These are phyloP conservation scores for Trichoderma brevicompactum DNA, from an alignment of 2,329 filamentous ascomycete genomes.

Conservation along the genomic window DNA sequence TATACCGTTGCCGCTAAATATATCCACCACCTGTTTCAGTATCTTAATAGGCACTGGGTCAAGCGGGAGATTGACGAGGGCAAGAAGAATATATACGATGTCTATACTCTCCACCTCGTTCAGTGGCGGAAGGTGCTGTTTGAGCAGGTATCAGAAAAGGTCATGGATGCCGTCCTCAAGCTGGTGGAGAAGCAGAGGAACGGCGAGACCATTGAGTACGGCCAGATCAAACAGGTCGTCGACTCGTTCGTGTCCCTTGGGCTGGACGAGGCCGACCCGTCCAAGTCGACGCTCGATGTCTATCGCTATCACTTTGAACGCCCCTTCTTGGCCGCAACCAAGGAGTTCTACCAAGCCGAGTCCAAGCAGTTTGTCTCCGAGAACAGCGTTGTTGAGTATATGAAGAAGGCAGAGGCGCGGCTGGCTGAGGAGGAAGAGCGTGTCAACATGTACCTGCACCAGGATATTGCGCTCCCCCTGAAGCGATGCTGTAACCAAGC, in stretches of 20 bases:
- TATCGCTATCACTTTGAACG: constrained; percentile 92
- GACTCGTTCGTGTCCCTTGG: constrained; percentile 96
- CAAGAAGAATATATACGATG: constrained; percentile 97
- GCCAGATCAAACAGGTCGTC: constrained; percentile 95
- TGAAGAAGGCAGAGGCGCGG: constrained; percentile 96
- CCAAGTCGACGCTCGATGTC: constrained; percentile 92
- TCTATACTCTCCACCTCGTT: constrained; percentile 94
- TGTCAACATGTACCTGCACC: constrained; percentile 87
- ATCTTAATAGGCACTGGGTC: constrained; percentile 98
- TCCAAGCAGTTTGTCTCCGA: constrained; percentile 94
- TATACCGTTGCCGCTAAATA: constrained; percentile 97
- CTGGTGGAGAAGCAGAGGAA: constrained; percentile 96
- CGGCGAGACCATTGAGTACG: constrained; percentile 96
- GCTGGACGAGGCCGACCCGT: constrained; percentile 88
- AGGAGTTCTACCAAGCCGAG: constrained; percentile 85
- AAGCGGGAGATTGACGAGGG: constrained; percentile 98
- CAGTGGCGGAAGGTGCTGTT: constrained; percentile 96
- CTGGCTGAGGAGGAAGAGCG: constrained; percentile 93
- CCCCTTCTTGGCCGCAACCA: constrained; percentile 86
- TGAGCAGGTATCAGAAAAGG: constrained; percentile 76
- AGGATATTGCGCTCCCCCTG: constrained; percentile 81
- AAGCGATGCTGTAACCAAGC: constrained; percentile 88
- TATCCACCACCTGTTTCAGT: constrained; percentile 95
- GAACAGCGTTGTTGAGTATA: constrained; percentile 98
- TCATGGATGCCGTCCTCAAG: constrained; percentile 94